phyloP scores from a whole-genome alignment of 331 rosid species.

The Spiraea crenata region DNA sequence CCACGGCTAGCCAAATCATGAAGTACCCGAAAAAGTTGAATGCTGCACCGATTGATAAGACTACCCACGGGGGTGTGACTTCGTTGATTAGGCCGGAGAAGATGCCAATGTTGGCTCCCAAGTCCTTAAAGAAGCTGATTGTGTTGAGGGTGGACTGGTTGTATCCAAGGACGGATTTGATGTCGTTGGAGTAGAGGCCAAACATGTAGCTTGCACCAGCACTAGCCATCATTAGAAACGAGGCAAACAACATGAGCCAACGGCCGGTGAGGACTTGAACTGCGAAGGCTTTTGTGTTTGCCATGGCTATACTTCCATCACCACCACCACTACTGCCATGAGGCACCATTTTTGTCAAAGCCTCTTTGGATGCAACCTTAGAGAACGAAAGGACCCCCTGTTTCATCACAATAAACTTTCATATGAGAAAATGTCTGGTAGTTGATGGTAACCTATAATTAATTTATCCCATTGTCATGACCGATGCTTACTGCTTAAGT shows the following conservation, averaged over 20 bases:
- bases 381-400: no score
- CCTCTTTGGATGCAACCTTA: neutral
- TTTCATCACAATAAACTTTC: no score
- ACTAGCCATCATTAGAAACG: slow-evolving; percentile 66
- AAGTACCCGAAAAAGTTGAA: slow-evolving; percentile 70
- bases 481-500: no score
- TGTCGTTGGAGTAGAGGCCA: slow-evolving; percentile 61
- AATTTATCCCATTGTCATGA: no score
- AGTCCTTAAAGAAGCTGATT: slow-evolving; percentile 75
- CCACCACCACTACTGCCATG: neutral
- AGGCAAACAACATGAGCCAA: slow-evolving; percentile 72
- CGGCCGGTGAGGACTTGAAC: slow-evolving; percentile 48
- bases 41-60: slow-evolving; percentile 50
- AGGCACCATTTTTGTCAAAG: neutral
- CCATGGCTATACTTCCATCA: neutral
- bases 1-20: slow-evolving; percentile 78
- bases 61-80: slow-evolving; percentile 71
- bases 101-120: slow-evolving; percentile 66
- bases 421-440: no score
- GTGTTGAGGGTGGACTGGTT: slow-evolving; percentile 75
- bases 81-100: slow-evolving; percentile 60
- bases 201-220: slow-evolving; percentile 86
- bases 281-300: slow-evolving; percentile 29
- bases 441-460: no score
- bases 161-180: slow-evolving; percentile 53